Percentiles rank a stretch among this genome's conserved stretches.
Evolutionary conservation across 306 rosid genomes (phyloP).

Genomic region (Calophaca sinica): DNA sequence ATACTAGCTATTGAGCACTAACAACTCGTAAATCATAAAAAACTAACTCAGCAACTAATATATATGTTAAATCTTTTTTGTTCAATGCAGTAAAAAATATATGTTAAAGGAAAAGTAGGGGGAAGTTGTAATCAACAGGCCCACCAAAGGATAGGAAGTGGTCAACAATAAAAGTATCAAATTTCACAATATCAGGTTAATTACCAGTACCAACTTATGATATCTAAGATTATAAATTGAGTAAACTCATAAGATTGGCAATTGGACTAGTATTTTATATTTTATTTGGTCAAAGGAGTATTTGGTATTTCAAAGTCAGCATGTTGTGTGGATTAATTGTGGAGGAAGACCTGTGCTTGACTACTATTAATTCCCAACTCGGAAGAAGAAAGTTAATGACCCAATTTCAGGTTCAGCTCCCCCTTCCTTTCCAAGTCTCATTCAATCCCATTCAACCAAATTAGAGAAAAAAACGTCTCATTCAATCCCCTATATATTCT

Average conservation of each 20-base stretch:
- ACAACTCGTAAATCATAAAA: too few relatives aligned
- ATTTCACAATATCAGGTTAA: slow-evolving; percentile 9
- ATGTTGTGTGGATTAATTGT: slow-evolving; percentile 9
- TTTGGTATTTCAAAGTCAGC: slow-evolving; percentile 22
- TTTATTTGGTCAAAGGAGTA: not conserved
- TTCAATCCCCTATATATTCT: too few relatives aligned
- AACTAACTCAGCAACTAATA: too few relatives aligned
- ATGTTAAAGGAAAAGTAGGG: not conserved
- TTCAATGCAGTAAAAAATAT: too few relatives aligned
- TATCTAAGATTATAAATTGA: not conserved
- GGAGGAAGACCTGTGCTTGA: slow-evolving; percentile 39
- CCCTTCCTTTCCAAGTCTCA: slow-evolving; percentile 43
- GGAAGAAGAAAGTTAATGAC: not conserved
- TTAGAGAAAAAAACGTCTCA: not conserved
- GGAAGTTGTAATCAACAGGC: not conserved
- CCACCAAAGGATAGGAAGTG: not conserved
- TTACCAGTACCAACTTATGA: not conserved
- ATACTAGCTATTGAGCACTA: too few relatives aligned
- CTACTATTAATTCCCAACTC: slow-evolving; percentile 25
- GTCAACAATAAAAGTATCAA: slow-evolving; percentile 16
- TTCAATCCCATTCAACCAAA: not conserved
- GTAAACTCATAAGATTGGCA: not conserved
- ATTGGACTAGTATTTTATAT: not conserved
- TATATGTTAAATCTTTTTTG: too few relatives aligned
- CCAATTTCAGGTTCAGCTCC: slow-evolving; percentile 41